phyloP scores from a whole-genome alignment of 1,284 basidiomycete species.

The Ganoderma leucocontextum region DNA sequence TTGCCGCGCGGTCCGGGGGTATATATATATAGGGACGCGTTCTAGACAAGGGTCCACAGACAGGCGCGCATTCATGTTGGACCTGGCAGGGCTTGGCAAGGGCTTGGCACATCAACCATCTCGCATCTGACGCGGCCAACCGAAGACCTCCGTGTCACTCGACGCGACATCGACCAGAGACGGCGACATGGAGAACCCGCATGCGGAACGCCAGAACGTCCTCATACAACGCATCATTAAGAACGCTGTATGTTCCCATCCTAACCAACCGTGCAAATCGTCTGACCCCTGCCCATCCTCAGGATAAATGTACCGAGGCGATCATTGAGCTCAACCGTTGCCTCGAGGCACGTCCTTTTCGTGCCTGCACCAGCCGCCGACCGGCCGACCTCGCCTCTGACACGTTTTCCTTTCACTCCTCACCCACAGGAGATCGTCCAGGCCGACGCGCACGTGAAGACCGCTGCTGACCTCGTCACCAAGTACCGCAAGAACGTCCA shows the following conservation, averaged over 20 bases:
- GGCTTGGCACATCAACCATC: constrained; percentile 3
- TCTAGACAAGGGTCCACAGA: neutral
- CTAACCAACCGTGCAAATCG: neutral
- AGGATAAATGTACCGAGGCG: constrained; percentile 85
- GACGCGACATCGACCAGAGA: neutral
- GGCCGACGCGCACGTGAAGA: constrained; percentile 76
- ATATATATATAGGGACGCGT: neutral
- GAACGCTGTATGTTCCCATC: constrained; percentile 73
- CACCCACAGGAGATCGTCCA: constrained; percentile 68
- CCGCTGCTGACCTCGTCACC: constrained; percentile 78
- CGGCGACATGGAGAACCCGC: constrained; percentile 85
- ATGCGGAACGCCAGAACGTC: constrained; percentile 90
- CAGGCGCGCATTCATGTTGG: neutral
- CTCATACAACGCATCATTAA: constrained; percentile 91
- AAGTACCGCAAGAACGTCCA: constrained; percentile 89
- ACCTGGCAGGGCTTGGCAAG: constrained; percentile 1
- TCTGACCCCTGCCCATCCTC: constrained; percentile 4
- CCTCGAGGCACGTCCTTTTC: constrained; percentile 62
- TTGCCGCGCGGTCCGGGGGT: neutral
- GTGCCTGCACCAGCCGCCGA: neutral
- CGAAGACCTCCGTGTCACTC: too few relatives aligned
- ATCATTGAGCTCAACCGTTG: constrained; percentile 85
- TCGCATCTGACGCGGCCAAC: neutral
- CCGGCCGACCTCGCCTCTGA: neutral
- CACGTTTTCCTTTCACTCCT: neutral